Conservation (phyloP, 192 early-diverging fungal genomes). For the Borealophlyctis nickersoniae region DNA sequence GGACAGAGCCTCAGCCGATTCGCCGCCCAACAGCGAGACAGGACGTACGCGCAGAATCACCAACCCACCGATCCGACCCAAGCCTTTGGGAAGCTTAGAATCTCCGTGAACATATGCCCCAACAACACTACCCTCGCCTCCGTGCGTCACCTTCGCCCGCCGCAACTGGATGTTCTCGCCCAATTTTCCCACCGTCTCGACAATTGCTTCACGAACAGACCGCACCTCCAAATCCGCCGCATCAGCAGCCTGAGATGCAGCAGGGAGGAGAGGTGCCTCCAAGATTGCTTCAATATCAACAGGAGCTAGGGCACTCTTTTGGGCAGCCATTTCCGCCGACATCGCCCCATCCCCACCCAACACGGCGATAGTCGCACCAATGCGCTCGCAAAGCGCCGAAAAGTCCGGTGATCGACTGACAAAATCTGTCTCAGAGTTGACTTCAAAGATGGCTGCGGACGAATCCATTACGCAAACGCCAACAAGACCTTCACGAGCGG, state of each 20-base stretch:
- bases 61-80: slow-evolving; percentile 79
- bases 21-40: background rate
- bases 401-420: slow-evolving; percentile 82
- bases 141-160: slow-evolving; percentile 50
- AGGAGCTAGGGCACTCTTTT: background rate
- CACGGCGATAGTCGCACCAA: slow-evolving; percentile 7
- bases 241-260: background rate
- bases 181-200: slow-evolving; percentile 76
- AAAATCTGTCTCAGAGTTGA: slow-evolving; percentile 96
- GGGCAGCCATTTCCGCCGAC: slow-evolving; percentile 15
- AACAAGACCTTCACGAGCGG: slow-evolving; percentile 74
- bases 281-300: background rate
- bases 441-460: slow-evolving; percentile 45
- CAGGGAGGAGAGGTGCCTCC: background rate
- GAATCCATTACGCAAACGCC: slow-evolving; percentile 58
- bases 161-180: slow-evolving; percentile 88
- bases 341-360: slow-evolving; percentile 39
- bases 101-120: slow-evolving; percentile 72
- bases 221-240: background rate
- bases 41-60: slow-evolving; percentile 55
- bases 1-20: slow-evolving; percentile 32
- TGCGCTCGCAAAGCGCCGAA: slow-evolving; percentile 57
- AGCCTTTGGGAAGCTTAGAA: slow-evolving; percentile 17
- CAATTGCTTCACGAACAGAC: slow-evolving; percentile 53
- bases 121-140: slow-evolving; percentile 18